Percentiles rank a stretch among this genome's conserved stretches.
Evolutionary conservation across 257 asterid genomes (phyloP).

Genomic region (Solanum chaucha): DNA sequence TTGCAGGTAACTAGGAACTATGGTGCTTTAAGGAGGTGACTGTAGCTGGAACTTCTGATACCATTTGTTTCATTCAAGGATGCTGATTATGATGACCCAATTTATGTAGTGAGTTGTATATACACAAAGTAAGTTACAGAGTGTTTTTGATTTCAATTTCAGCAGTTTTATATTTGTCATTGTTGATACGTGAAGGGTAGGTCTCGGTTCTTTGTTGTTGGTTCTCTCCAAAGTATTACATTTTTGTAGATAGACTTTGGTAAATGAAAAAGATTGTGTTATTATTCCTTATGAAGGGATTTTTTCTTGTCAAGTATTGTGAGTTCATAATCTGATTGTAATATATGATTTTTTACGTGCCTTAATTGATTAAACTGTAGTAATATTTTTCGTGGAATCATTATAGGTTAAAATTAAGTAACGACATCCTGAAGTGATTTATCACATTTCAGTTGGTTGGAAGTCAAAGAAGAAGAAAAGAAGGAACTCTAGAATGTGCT

Average conservation of each 20-base stretch:
- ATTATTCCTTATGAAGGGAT: no score
- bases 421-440: neutral
- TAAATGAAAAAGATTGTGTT: no score
- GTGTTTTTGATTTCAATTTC: neutral
- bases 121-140: neutral
- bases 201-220: neutral
- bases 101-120: neutral
- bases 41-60: neutral
- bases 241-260: no score
- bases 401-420: neutral
- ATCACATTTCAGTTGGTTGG: neutral
- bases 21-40: neutral
- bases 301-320: no score
- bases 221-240: no score
- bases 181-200: neutral
- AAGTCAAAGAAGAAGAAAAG: no score
- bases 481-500: neutral
- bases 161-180: neutral
- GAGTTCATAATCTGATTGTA: no score
- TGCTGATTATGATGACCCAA: neutral
- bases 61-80: neutral
- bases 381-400: neutral
- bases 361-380: neutral
- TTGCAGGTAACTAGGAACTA: neutral
- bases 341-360: no score